Base-by-base conservation (phyloP, 2,329 filamentous ascomycete genomes). In the Nothopassalora personata region DNA sequence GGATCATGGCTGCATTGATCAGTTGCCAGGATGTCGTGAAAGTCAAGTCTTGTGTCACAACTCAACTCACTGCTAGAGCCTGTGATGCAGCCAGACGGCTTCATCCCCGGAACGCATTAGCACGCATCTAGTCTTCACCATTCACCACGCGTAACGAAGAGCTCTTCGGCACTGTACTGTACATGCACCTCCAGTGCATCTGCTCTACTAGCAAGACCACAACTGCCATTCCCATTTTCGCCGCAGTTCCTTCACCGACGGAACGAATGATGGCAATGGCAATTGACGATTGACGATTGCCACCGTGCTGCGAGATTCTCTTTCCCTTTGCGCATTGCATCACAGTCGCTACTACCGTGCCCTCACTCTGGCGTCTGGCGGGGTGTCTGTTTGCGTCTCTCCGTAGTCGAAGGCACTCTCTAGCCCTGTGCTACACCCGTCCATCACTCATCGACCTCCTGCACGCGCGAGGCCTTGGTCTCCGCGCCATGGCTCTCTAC, bases 321-420 rank as follows among this genome's bases (percentile, higher is more conserved):
- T 18, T 47, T 39, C 43, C 30, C 49, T 27, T 53, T 28, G 15
- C 23, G 5, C 30, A 3, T 39, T 34, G 23, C 50, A 48, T 45
- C 31, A 60, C 58, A 36, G 50, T 60, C 58, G 58, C 54, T 60
- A 56, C 58, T 53, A 15, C 36, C 55, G 39, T 43, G n/a, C 39
- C 39, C n/a, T 30, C 8, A 46, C 19, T 28, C 13, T 23, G 48
- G 34, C 27, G 55, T 51, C 47, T 51, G 49, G 49, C 34, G 28
- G 49, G 49, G 49, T 51, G 49, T 28, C 13, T 51, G 49, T 34
- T 34, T 34, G 49, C 49, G n/a, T 18, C 49, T 27, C 19, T n/a
- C 13, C 46, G 18, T 49, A 13, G 4, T 49, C 19, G 10, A 11
- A 6, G 28, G 9, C 5, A 49, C 46, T 31, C 15, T 13, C 19